Base-by-base conservation (phyloP, 2,329 filamentous ascomycete species). In the Fusarium denticulatum region DNA sequence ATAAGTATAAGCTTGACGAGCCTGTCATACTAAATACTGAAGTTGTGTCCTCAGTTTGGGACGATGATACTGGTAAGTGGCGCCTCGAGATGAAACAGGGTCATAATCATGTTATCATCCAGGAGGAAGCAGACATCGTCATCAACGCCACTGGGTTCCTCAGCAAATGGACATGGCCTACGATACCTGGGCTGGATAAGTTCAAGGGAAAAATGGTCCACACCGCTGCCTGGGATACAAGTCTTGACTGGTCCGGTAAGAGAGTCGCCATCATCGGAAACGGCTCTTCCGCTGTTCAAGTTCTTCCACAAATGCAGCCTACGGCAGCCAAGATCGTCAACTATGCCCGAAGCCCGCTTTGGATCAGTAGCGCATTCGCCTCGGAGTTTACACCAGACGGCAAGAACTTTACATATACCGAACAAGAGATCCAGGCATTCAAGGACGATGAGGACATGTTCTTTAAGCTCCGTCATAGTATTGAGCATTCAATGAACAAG, bases 41-140 rank as follows among this genome's bases (percentile, higher is more conserved):
- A 42, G 7, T 60, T 1, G 4, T 24, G 14, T 40, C 36, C 1
- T 32, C 46, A 0, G 5, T 1, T 13, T 60, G 28, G 58, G 18
- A 60, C 6, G n/a, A 60, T 34, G 5, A 32, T 1, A 1, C 16
- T 11, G 36, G 58, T 7, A 60, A 60, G n/a, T 60, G 30, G 58
- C 36, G 18, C 6, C 36, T 60, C 2, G 7, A 53, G 13, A 60
- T 60, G 13, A 4, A 7, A 13, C 36, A 53, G 2, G 7, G 15
- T 5, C 3, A 32, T 5, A 49, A 3, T 20, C 15, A 5, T 1
- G 6, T 32, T 3, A 12, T 39, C 1, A 1, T 22, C 15, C 14
- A 16, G 5, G 26, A 59, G 2, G 34, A 59, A 50, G 42, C 56
- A 4, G 45, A 60, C 2, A 14, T 52, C 4, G 6, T 60, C 2